phyloP scores from a whole-genome alignment of 352 stramenopile genomes.

The Phytophthora pini region DNA sequence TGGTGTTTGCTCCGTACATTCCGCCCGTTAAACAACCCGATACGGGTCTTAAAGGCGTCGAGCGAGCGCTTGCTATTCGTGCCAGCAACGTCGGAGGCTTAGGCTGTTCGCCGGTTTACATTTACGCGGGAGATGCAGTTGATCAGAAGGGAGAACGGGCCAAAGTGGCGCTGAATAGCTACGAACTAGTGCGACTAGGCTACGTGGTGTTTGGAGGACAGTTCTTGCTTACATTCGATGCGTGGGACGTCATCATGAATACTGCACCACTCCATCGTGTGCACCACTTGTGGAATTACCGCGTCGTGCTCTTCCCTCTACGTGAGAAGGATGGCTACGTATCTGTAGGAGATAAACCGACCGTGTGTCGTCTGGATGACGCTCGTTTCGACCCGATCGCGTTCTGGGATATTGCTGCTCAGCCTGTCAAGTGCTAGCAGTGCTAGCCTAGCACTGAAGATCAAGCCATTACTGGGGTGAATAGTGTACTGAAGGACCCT shows the following conservation, averaged over 20 bases:
- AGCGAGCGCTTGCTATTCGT: slow-evolving; percentile 36
- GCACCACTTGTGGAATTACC: slow-evolving; percentile 41
- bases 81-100: slow-evolving; percentile 35
- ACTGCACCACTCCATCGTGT: slow-evolving; percentile 21
- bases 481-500: slow-evolving; percentile 26
- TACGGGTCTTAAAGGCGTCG: slow-evolving; percentile 21
- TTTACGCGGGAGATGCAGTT: slow-evolving; percentile 16
- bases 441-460: background rate
- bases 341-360: slow-evolving; percentile 31
- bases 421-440: slow-evolving; percentile 32
- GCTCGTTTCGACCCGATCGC: slow-evolving; percentile 22
- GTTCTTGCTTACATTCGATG: slow-evolving; percentile 37
- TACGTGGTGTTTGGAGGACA: slow-evolving; percentile 41
- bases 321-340: slow-evolving; percentile 28
- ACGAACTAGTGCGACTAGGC: slow-evolving; percentile 45
- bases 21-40: slow-evolving; percentile 34
- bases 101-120: slow-evolving; percentile 34
- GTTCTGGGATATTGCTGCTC: slow-evolving; percentile 38
- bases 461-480: background rate
- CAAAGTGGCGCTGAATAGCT: slow-evolving; percentile 36
- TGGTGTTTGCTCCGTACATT: slow-evolving; percentile 37
- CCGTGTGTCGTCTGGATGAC: slow-evolving; percentile 41
- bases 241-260: slow-evolving; percentile 40
- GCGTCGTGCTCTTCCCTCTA: slow-evolving; percentile 37
- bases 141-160: slow-evolving; percentile 3